Base-by-base conservation (phyloP, 2,329 filamentous ascomycete species). In the Aspergillus uvarum region DNA sequence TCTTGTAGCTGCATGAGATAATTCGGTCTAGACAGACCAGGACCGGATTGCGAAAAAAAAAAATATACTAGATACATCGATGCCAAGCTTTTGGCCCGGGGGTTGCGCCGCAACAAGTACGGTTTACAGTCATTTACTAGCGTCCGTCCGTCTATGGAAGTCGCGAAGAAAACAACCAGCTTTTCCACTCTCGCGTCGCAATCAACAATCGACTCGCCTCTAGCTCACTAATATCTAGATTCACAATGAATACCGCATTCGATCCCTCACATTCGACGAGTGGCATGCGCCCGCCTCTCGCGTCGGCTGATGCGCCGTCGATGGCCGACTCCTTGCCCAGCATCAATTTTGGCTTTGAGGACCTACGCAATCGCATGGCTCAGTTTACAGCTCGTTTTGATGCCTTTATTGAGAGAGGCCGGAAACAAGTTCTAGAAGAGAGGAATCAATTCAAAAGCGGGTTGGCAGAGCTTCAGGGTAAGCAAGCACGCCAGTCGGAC, bases 311-410 rank as follows among this genome's bases (percentile, higher is more conserved):
- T 67, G 82, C 79, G 55, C 81, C 82, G 11, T 86, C 83, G 47
- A 86, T 87, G 83, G 85, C 84, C 32, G 85, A 87, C 72, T 82
- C 82, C 51, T 86, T 99, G 8, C 95, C 95, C 38, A 91, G 85
- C 74, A 90, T 96, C 76, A 92, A 96, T 77, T 98, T 99, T 76
- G 92, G 92, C 60, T 98, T 98, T 76, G 93, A 98, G 69, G 92
- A 97, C 68, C 79, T 99, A 72, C 93, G 94, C 77, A 92, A 94
- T 71, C 90, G 92, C 77, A 98, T 99, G 95, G 85, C 89, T 56
- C 91, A 90, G 64, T 99, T 99, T 75, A 97, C 90, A 0, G 84
- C 87, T 8, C 89, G 87, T 68, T 99, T 99, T 69, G 95, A 99
- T 73, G 87, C 88, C 0, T 98, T 97, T 69, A 97, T 99, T 64